Conservation (phyloP, 2,329 filamentous ascomycete species). For the Fusarium siculi region DNA sequence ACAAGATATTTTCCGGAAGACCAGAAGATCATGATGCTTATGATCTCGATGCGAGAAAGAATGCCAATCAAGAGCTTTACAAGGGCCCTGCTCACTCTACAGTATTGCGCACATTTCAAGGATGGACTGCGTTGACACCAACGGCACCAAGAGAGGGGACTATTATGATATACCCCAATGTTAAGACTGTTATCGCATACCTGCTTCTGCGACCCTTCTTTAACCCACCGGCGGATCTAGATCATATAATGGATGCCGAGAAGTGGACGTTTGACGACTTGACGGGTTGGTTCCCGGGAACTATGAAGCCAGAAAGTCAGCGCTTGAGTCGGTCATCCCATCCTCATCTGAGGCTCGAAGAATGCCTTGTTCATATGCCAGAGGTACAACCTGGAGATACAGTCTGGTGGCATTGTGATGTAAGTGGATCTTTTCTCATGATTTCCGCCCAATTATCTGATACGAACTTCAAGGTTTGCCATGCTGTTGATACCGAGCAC, state of each 20-base stretch:
- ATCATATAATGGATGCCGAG: background rate
- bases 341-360: slow-evolving; percentile 8
- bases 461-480: background rate
- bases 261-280: background rate
- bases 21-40: background rate
- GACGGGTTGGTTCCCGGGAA: background rate
- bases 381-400: slow-evolving; percentile 52
- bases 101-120: slow-evolving; percentile 3
- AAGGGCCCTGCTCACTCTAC: slow-evolving; percentile 6
- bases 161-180: slow-evolving; percentile 3
- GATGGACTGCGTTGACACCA: slow-evolving; percentile 12
- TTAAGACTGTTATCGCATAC: background rate
- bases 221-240: background rate
- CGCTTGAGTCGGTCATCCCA: slow-evolving; percentile 1
- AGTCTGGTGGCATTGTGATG: slow-evolving; percentile 55
- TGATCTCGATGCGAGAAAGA: background rate
- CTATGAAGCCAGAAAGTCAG: slow-evolving; percentile 1
- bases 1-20: background rate
- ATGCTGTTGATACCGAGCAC: background rate
- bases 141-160: background rate
- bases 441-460: background rate
- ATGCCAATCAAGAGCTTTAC: background rate
- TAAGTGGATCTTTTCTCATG: slow-evolving; percentile 25
- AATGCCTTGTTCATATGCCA: slow-evolving; percentile 12
- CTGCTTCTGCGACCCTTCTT: background rate